These are phyloP conservation scores for Coprinellus aureogranulatus DNA, from an alignment of 768 basidiomycete genomes.

Conservation along the genomic window DNA sequence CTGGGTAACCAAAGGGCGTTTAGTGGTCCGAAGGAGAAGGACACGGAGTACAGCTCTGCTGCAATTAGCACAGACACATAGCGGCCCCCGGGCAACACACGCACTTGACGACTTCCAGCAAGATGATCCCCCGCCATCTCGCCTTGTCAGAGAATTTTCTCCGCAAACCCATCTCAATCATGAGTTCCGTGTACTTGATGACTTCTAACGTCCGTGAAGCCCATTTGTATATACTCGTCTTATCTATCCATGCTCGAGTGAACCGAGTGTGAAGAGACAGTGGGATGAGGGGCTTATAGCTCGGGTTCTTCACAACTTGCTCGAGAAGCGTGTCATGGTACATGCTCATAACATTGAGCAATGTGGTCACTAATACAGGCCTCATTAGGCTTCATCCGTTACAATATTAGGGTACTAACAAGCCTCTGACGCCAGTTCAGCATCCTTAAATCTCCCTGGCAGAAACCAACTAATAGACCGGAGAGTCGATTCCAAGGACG, in stretches of 20 bases:
- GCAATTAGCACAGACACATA: neutral
- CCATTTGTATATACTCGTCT: conserved; percentile 71
- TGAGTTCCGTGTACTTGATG: conserved; percentile 76
- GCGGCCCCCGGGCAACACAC: conserved; percentile 18
- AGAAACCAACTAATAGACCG: conserved; percentile 93
- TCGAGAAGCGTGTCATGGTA: conserved; percentile 94
- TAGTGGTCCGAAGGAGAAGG: conserved; percentile 69
- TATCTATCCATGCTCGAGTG: conserved; percentile 82
- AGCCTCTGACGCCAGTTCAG: conserved; percentile 91
- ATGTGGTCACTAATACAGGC: conserved; percentile 68
- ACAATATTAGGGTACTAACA: conserved; percentile 53
- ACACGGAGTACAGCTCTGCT: conserved; percentile 73
- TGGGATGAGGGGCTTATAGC: conserved; percentile 73
- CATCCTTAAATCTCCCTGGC: conserved; percentile 96
- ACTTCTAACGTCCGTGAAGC: conserved; percentile 72
- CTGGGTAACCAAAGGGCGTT: conserved; percentile 69
- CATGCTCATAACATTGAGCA: conserved; percentile 82
- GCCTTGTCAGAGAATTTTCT: conserved; percentile 63
- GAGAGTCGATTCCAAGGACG: conserved; percentile 83
- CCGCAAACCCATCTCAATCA: conserved; percentile 85
- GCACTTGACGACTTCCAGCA: conserved; percentile 85
- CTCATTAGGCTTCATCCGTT: conserved; percentile 13
- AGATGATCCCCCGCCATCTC: conserved; percentile 74
- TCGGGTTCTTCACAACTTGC: conserved; percentile 61
- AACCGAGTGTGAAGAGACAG: conserved; percentile 81